Base-by-base conservation (phyloP, 1,139 yeast species). In the Geotrichum carabidarum region DNA sequence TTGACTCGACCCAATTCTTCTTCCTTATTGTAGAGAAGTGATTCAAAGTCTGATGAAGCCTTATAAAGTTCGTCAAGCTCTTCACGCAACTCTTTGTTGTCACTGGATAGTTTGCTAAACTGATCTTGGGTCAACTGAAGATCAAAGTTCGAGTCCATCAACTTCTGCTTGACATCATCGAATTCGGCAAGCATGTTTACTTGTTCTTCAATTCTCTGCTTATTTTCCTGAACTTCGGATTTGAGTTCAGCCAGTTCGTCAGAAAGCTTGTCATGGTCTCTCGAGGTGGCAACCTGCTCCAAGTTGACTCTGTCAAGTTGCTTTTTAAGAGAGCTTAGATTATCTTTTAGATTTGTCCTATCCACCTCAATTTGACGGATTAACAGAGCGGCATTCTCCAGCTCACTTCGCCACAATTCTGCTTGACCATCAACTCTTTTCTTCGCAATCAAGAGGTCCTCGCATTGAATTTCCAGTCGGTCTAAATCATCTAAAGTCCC, bases 31-130 rank as follows among this genome's bases (percentile, higher is more conserved):
- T 64, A 61, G 46, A 77, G 62, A 35, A 72, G 70, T 12, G 66
- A 66, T 46, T 66, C 74, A 50, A 72, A 68, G 44, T 72, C 73
- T 1, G 67, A 59, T 8, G 75, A 69, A 1, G 77, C 72, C 27
- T 65, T 66, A 51, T 74, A 74, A n/a, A 74, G 62, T 1, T 68
- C 61, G 48, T 70, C 64, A 46, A 78, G 57, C 66, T 76, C 71
- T 45, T 65, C 59, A 55, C 74, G 65, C 27, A 82, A 68, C 22
- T 69, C 73, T 18, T 71, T 69, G 62, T 83, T 84, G 61, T 81
- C 86, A 7, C 66, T 68, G 9, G 78, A 71, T 40, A 83, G 69
- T 11, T 75, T 73, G 56, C 75, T 73, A 48, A 79, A 65, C 49
- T 77, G 75, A 54, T 74, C 65, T 59, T 71, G 71, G 5, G 78